Conservation (phyloP, 1,139 yeast genomes). For the Sugiyamaella paludigena region DNA sequence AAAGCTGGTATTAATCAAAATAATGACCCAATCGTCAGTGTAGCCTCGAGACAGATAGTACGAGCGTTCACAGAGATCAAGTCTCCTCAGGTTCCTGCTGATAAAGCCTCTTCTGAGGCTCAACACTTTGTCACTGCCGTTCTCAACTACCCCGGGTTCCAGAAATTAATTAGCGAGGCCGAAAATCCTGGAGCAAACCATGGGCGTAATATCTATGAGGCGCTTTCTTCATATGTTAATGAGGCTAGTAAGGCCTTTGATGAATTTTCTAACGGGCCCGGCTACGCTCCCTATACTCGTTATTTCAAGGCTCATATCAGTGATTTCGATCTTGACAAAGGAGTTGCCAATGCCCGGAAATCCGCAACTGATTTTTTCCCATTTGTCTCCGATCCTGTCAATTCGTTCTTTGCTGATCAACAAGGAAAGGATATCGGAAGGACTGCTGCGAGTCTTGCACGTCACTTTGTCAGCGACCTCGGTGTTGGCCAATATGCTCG, state of each 20-base stretch:
- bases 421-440: slow-evolving; percentile 21
- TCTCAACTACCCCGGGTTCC: slow-evolving; percentile 24
- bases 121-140: slow-evolving; percentile 23
- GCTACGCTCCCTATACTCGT: slow-evolving; percentile 25
- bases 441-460: slow-evolving; percentile 23
- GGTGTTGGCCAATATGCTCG: slow-evolving; percentile 18
- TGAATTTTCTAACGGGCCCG: slow-evolving; percentile 25
- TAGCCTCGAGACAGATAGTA: slow-evolving; percentile 15
- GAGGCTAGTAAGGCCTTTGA: slow-evolving; percentile 25
- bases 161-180: slow-evolving; percentile 21
- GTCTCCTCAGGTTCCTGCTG: slow-evolving; percentile 21
- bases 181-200: neutral
- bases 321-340: slow-evolving; percentile 26
- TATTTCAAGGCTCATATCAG: slow-evolving; percentile 25
- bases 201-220: slow-evolving; percentile 7
- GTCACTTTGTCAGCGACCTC: slow-evolving; percentile 27
- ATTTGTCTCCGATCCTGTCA: slow-evolving; percentile 13
- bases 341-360: slow-evolving; percentile 9
- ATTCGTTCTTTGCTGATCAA: slow-evolving; percentile 26
- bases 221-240: slow-evolving; percentile 15
- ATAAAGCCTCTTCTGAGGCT: slow-evolving; percentile 30
- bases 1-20: slow-evolving; percentile 1
- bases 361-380: slow-evolving; percentile 16
- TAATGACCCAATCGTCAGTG: slow-evolving; percentile 10
- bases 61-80: slow-evolving; percentile 16